Conservation (phyloP, 352 stramenopile genomes). For the Aphanomyces cochlioides region DNA sequence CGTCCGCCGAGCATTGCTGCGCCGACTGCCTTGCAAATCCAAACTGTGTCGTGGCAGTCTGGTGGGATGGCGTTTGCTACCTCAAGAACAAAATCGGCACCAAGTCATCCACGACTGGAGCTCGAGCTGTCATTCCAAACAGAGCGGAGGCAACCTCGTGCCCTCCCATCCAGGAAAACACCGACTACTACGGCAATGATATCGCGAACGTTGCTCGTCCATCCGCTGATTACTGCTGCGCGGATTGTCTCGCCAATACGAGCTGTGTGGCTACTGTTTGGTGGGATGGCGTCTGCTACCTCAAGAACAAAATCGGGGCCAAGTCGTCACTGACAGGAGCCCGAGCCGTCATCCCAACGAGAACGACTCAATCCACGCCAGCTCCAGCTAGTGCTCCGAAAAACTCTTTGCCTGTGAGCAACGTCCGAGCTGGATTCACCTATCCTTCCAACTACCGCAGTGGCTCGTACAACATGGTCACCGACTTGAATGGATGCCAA, state of each 20-base stretch:
- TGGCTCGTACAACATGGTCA: constrained; percentile 67
- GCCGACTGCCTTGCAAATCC: constrained; percentile 19
- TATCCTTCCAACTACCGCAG: constrained; percentile 5
- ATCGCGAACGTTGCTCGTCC: not conserved
- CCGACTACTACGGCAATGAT: constrained; percentile 25
- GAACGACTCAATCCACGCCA: not conserved
- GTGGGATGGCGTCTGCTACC: not conserved
- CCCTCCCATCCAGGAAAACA: constrained; percentile 6
- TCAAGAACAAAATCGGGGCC: constrained; percentile 24
- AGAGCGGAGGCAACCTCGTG: not conserved
- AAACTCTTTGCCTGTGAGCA: not conserved
- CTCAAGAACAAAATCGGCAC: constrained; percentile 24
- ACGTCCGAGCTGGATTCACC: constrained; percentile 13
- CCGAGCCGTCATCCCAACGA: not conserved
- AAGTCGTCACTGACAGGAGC: not conserved
- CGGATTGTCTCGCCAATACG: constrained; percentile 3
- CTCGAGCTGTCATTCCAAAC: not conserved
- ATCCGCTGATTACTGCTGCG: constrained; percentile 9
- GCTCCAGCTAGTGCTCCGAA: no score
- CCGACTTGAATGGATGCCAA: constrained; percentile 52
- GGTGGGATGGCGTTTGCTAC: constrained; percentile 12
- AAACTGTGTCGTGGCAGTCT: constrained; percentile 24
- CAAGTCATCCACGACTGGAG: not conserved
- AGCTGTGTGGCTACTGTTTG: constrained; percentile 13
- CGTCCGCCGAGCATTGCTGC: constrained; percentile 7